Conservation (phyloP, 2,329 filamentous ascomycete genomes). For the Xylaria sp. region DNA sequence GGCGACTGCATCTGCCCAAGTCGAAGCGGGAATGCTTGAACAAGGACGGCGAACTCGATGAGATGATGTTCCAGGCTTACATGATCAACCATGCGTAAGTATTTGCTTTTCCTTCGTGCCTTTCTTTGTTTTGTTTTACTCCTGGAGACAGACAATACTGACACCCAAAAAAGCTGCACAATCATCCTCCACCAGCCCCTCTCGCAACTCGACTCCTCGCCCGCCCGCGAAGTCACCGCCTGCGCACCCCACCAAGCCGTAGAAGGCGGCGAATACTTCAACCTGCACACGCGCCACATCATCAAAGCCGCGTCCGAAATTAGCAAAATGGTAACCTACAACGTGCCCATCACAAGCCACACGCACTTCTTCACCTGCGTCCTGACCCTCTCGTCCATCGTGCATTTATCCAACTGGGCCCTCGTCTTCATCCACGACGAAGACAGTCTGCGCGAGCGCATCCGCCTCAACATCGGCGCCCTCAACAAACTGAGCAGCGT, state of each 20-base stretch:
- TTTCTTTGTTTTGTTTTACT: not conserved
- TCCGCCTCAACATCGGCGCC: conserved; percentile 73
- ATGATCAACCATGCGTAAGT: conserved; percentile 63
- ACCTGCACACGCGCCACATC: conserved; percentile 71
- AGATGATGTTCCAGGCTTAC: conserved; percentile 86
- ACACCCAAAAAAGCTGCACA: conserved; percentile 42
- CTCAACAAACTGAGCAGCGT: conserved; percentile 63
- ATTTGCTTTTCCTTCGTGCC: not conserved
- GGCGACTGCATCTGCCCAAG: conserved; percentile 71
- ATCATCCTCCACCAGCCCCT: conserved; percentile 77
- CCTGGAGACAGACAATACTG: not conserved
- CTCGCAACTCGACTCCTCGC: conserved; percentile 65
- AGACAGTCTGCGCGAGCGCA: conserved; percentile 65
- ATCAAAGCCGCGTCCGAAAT: conserved; percentile 74
- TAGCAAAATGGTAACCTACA: conserved; percentile 67
- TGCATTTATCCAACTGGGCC: conserved; percentile 75
- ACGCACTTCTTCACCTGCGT: conserved; percentile 82
- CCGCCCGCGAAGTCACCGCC: conserved; percentile 54
- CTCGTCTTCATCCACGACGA: conserved; percentile 56
- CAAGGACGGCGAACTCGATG: conserved; percentile 68
- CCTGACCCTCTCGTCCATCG: conserved; percentile 70
- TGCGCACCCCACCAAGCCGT: conserved; percentile 58
- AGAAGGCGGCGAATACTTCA: conserved; percentile 48
- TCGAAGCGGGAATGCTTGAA: conserved; percentile 66
- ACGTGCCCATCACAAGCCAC: conserved; percentile 65